Conservation (phyloP, 345 rosid genomes). For the Rhizophora apiculata region DNA sequence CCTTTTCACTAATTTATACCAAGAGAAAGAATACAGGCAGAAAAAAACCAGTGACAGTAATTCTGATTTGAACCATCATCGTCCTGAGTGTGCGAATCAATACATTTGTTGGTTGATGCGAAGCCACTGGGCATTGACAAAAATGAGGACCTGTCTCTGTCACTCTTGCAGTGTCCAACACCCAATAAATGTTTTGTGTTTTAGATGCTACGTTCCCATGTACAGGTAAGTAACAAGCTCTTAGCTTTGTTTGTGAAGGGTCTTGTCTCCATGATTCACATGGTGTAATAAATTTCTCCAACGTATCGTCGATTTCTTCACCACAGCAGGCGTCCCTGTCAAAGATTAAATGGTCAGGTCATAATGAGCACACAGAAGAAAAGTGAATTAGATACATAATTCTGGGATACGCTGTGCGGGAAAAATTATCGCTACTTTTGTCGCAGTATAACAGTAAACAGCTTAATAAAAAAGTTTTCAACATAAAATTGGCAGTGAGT, state of each 20-base stretch:
- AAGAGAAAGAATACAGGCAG: conserved; percentile 3
- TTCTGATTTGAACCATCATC: conserved; percentile 37
- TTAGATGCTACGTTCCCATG: conserved; percentile 20
- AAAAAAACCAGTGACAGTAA: not conserved
- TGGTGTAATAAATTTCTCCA: no score
- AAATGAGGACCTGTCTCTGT: conserved; percentile 22
- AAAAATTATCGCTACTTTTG: not conserved
- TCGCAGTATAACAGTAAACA: no score
- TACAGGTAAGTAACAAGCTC: conserved; percentile 9
- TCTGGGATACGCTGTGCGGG: no score
- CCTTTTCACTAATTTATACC: not conserved
- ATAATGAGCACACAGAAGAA: no score
- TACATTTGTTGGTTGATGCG: conserved; percentile 22
- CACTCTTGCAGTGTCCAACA: conserved; percentile 23
- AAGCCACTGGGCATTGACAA: conserved; percentile 16
- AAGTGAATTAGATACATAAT: no score
- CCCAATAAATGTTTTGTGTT: conserved; percentile 30
- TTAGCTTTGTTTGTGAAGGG: conserved; percentile 13
- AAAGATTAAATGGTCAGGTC: no score
- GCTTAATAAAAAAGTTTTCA: not conserved
- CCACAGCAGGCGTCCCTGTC: no score
- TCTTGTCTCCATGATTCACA: conserved; percentile 16
- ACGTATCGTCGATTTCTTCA: no score
- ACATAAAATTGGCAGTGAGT: not conserved
- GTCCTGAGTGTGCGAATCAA: conserved; percentile 1